These are phyloP conservation scores for Candida neerlandica DNA, from an alignment of 1,139 yeast genomes.

Conservation along the genomic window DNA sequence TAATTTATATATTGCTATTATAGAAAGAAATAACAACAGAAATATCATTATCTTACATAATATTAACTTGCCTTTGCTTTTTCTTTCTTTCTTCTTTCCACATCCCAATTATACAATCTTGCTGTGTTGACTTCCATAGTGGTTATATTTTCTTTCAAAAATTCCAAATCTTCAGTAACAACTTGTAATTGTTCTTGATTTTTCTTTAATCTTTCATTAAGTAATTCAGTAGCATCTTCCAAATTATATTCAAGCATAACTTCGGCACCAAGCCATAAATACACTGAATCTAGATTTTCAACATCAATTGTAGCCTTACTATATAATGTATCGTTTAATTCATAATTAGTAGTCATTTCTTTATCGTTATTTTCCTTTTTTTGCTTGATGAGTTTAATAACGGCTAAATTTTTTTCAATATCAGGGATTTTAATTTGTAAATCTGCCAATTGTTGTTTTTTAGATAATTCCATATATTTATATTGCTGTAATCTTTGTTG, in stretches of 20 bases:
- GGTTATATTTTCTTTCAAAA: slow-evolving; percentile 87
- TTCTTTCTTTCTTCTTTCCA: slow-evolving; percentile 67
- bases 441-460: slow-evolving; percentile 66
- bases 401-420: slow-evolving; percentile 76
- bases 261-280: slow-evolving; percentile 95
- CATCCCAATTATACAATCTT: slow-evolving; percentile 94
- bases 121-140: slow-evolving; percentile 99
- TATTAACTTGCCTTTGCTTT: slow-evolving; percentile 23
- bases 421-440: slow-evolving; percentile 84
- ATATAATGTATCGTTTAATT: slow-evolving; percentile 87
- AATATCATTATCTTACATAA: too few species aligned
- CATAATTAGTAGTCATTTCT: slow-evolving; percentile 71
- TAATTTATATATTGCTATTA: neutral
- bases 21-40: neutral
- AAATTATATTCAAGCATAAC: slow-evolving; percentile 95
- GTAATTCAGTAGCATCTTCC: slow-evolving; percentile 77
- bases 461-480: slow-evolving; percentile 85
- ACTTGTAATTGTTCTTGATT: slow-evolving; percentile 61
- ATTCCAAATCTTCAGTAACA: slow-evolving; percentile 85
- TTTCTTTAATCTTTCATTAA: slow-evolving; percentile 61
- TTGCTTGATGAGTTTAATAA: slow-evolving; percentile 61
- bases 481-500: slow-evolving; percentile 82
- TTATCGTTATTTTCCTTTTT: slow-evolving; percentile 43
- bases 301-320: slow-evolving; percentile 75
- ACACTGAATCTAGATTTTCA: slow-evolving; percentile 53